Base-by-base conservation (phyloP, 2,329 filamentous ascomycete genomes). In the Paraphaeosphaeria minitans region DNA sequence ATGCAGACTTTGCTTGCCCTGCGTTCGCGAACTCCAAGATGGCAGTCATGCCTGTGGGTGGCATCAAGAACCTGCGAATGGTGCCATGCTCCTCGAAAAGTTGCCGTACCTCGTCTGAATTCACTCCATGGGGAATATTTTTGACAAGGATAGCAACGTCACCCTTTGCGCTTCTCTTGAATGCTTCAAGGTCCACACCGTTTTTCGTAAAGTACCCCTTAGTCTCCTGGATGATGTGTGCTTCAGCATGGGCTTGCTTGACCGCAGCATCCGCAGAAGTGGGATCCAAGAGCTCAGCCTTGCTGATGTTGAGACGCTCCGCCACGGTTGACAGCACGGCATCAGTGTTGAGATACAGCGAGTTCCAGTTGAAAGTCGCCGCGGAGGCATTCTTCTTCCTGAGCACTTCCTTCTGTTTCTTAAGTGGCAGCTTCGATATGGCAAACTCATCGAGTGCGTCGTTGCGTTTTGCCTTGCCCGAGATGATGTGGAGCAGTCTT, bases 331-430 rank as follows among this genome's bases (percentile, higher is more conserved):
- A 88, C 78, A 97, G 93, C 53, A 99, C 93, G 52, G 95, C 92
- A 80, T 99, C 93, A 42, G 83, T 90, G 78, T 90, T 97, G 91
- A 99, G 96, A 78, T 95, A 99, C n/a, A 99, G 82, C n/a, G 93
- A 94, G 81, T 99, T 99, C 95, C 95, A 99, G 75, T 94, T 97
- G 80, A 98, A 98, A 1, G 86, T 87, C 50, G 85, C 87, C 31
- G 88, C 89, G 9, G 90, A 84, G 22, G 93, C 91, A 69, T 94
- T 89, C 51, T 89, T 85, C 78, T 91, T 96, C 70, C 90, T 91
- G 74, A 90, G 92, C 66, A 98, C 90, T 70, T 96, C 86, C 68
- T 92, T 92, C 77, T 98, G 95, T 77, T 96, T 95, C 80, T 97
- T 98, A 64, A 98, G 81, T 16, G 95, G 94, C 67, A 99, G 78